Conservation (phyloP, 179 eudicot species). For the Beta corolliflora region DNA sequence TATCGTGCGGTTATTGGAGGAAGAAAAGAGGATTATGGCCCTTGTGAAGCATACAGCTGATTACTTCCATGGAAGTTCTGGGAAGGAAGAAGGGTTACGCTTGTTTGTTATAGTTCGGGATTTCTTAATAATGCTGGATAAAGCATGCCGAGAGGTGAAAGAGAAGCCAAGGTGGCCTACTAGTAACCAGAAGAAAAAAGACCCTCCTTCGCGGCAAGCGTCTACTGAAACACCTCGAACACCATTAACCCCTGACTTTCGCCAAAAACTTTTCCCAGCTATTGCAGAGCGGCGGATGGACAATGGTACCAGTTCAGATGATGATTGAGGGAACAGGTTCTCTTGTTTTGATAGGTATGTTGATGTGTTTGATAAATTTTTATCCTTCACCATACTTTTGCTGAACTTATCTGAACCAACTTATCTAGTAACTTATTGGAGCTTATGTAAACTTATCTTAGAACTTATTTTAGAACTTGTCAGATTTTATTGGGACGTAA, state of each 20-base stretch:
- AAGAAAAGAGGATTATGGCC: slow-evolving; percentile 75
- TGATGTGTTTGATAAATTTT: not conserved
- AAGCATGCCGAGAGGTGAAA: slow-evolving; percentile 69
- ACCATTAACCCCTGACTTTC: slow-evolving; percentile 49
- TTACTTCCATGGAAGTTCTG: slow-evolving; percentile 78
- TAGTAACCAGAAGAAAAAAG: slow-evolving; percentile 35
- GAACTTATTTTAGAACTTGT: too few species aligned
- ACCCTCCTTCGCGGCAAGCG: slow-evolving; percentile 32
- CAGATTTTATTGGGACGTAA: too few species aligned
- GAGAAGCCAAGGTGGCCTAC: slow-evolving; percentile 42
- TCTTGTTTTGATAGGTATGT: slow-evolving; percentile 17
- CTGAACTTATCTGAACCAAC: too few species aligned
- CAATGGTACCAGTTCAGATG: slow-evolving; percentile 63
- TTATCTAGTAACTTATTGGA: too few species aligned
- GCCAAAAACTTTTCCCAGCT: slow-evolving; percentile 68
- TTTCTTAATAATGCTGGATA: slow-evolving; percentile 62
- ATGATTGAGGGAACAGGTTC: slow-evolving; percentile 38
- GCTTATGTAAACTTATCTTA: too few species aligned
- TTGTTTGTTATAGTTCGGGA: slow-evolving; percentile 74
- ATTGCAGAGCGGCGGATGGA: slow-evolving; percentile 59
- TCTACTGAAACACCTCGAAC: slow-evolving; percentile 39
- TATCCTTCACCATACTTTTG: too few species aligned
- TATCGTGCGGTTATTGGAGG: slow-evolving; percentile 50
- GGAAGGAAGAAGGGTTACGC: slow-evolving; percentile 76
- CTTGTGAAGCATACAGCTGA: slow-evolving; percentile 65